These are phyloP conservation scores for Colletotrichum cuscutae DNA, from an alignment of 2,329 filamentous ascomycete species.

Conservation along the genomic window DNA sequence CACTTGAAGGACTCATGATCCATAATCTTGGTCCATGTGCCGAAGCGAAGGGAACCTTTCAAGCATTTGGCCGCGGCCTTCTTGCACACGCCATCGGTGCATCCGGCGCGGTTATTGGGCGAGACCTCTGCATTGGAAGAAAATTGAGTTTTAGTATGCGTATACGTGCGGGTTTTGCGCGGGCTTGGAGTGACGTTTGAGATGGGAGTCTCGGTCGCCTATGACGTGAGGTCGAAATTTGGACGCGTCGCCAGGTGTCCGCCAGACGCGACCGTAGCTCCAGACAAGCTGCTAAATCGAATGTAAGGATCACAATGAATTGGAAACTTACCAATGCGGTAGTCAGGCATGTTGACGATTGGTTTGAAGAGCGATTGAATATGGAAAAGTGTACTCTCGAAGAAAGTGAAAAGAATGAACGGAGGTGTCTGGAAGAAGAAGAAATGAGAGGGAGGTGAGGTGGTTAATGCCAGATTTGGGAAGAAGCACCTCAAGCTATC, in stretches of 20 bases:
- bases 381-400: not conserved
- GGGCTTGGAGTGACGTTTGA: not conserved
- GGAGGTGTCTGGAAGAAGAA: constrained; percentile 16
- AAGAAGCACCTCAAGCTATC: not conserved
- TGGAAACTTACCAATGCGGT: constrained; percentile 56
- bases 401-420: not conserved
- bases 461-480: constrained; percentile 1
- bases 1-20: constrained; percentile 76
- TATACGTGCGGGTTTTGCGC: constrained; percentile 4
- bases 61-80: constrained; percentile 73
- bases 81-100: constrained; percentile 80
- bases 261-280: not conserved
- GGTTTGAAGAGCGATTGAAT: not conserved
- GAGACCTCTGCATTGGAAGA: constrained; percentile 69
- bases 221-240: constrained; percentile 25
- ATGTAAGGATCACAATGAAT: not conserved
- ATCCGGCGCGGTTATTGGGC: constrained; percentile 77
- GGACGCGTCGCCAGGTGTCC: not conserved
- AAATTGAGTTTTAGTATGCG: constrained; percentile 14
- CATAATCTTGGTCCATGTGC: constrained; percentile 73
- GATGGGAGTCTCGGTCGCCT: not conserved
- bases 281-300: not conserved
- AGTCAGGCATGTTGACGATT: constrained; percentile 52
- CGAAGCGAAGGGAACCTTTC: constrained; percentile 84
- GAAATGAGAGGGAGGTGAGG: not conserved